phyloP scores from a whole-genome alignment of 176 grass and related monocot genomes.

The Oryza brachyantha region DNA sequence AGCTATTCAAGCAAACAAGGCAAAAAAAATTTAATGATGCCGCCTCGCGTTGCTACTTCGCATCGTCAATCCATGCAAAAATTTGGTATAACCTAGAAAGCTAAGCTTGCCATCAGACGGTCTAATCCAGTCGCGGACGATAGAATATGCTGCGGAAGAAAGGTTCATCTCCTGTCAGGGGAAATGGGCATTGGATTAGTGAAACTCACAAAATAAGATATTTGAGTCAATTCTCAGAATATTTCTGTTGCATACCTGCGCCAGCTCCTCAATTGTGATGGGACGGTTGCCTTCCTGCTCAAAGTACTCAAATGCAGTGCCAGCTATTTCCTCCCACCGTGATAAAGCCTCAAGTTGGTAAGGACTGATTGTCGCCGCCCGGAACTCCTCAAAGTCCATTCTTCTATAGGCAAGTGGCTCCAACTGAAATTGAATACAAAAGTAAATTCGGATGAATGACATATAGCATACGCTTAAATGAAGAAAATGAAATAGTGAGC shows the following conservation, averaged over 20 bases:
- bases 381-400: conserved; percentile 97
- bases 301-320: conserved; percentile 75
- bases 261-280: conserved; percentile 84
- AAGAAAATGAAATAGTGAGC: neutral
- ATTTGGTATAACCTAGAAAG: conserved; percentile 92
- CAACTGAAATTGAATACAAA: conserved; percentile 62
- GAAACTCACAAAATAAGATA: neutral
- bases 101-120: conserved; percentile 78
- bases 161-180: conserved; percentile 87
- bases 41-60: conserved; percentile 67
- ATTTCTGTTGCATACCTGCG: conserved; percentile 48
- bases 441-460: conserved; percentile 25
- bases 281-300: conserved; percentile 88
- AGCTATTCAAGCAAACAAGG: conserved; percentile 42
- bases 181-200: conserved; percentile 5
- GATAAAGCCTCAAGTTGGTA: conserved; percentile 91
- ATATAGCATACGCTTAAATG: conserved; percentile 24
- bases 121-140: conserved; percentile 88
- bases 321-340: conserved; percentile 88
- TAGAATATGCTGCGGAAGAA: conserved; percentile 66
- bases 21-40: conserved; percentile 39
- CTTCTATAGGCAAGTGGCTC: conserved; percentile 91
- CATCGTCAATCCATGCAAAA: conserved; percentile 96
- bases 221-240: neutral
- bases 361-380: conserved; percentile 79